Percentiles rank a stretch among this genome's conserved stretches.
These are phyloP conservation scores for Phanerodontia chrysosporium DNA, from an alignment of 768 basidiomycete species.

Conservation along the genomic window DNA sequence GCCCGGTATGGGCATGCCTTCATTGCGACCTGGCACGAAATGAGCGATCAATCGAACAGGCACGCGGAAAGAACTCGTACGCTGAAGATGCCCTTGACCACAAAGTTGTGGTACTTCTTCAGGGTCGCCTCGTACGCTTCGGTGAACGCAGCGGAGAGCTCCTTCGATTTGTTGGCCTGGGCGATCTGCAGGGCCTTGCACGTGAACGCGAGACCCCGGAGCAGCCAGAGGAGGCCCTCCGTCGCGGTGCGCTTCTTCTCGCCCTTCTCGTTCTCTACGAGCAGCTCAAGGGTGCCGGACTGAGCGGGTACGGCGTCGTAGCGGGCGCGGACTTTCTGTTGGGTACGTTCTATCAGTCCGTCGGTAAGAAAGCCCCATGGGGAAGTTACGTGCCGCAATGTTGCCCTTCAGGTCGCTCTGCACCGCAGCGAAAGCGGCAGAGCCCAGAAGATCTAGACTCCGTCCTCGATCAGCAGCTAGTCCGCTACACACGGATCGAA, in stretches of 20 bases:
- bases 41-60: neutral
- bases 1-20: conserved; percentile 61
- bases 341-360: neutral
- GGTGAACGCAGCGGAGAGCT: conserved; percentile 72
- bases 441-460: conserved; percentile 74
- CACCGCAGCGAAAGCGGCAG: conserved; percentile 77
- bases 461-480: neutral
- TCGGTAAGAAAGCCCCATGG: neutral
- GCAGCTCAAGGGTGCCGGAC: conserved; percentile 76
- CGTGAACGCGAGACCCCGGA: conserved; percentile 89
- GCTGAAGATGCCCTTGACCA: conserved; percentile 50
- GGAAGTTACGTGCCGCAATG: conserved; percentile 61
- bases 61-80: conserved; percentile 33
- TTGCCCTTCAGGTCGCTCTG: conserved; percentile 88
- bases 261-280: conserved; percentile 78
- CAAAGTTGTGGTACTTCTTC: conserved; percentile 82
- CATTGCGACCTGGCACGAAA: conserved; percentile 48
- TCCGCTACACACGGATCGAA: neutral
- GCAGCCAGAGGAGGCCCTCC: conserved; percentile 90
- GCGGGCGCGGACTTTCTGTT: conserved; percentile 85
- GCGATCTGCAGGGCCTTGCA: conserved; percentile 70
- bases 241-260: conserved; percentile 89
- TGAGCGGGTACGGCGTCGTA: conserved; percentile 61
- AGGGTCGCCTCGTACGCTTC: conserved; percentile 79
- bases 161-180: conserved; percentile 56